Conservation (phyloP, 495 filamentous ascomycete genomes). For the Aspergillus ellipticus region DNA sequence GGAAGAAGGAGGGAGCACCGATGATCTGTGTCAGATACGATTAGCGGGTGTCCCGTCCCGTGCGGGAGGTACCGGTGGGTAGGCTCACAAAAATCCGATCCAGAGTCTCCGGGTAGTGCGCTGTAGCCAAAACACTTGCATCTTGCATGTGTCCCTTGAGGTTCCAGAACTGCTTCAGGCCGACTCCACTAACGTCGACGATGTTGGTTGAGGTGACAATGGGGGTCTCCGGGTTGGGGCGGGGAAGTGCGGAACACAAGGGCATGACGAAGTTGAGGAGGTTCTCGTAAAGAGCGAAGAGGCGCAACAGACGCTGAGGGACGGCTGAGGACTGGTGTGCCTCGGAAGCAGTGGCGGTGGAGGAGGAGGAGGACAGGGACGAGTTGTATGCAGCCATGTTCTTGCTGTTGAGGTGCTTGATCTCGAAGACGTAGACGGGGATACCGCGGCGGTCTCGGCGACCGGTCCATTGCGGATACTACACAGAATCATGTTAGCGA, state of each 20-base stretch:
- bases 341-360: slow-evolving; percentile 58
- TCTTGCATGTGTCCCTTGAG: slow-evolving; percentile 89
- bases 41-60: neutral
- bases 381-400: slow-evolving; percentile 71
- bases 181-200: slow-evolving; percentile 79
- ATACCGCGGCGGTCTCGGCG: slow-evolving; percentile 83
- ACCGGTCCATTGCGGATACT: slow-evolving; percentile 95
- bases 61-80: neutral
- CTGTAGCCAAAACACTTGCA: slow-evolving; percentile 78
- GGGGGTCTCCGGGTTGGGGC: slow-evolving; percentile 68
- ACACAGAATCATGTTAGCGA: neutral
- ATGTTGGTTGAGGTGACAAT: slow-evolving; percentile 87
- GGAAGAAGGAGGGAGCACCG: slow-evolving; percentile 86
- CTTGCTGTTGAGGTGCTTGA: slow-evolving; percentile 75
- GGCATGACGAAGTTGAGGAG: slow-evolving; percentile 83
- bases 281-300: slow-evolving; percentile 88
- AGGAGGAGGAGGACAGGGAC: slow-evolving; percentile 49
- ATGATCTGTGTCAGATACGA: slow-evolving; percentile 58
- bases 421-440: slow-evolving; percentile 84
- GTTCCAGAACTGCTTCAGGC: slow-evolving; percentile 91
- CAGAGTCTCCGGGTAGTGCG: slow-evolving; percentile 87
- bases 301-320: slow-evolving; percentile 66
- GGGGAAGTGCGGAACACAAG: slow-evolving; percentile 68
- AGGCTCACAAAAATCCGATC: slow-evolving; percentile 74
- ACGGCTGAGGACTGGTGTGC: slow-evolving; percentile 48